A percentile compares a stretch with the other conserved stretches of the same genome.
phyloP scores from a whole-genome alignment of 495 filamentous ascomycete species.

The Daldinia decipiens region DNA sequence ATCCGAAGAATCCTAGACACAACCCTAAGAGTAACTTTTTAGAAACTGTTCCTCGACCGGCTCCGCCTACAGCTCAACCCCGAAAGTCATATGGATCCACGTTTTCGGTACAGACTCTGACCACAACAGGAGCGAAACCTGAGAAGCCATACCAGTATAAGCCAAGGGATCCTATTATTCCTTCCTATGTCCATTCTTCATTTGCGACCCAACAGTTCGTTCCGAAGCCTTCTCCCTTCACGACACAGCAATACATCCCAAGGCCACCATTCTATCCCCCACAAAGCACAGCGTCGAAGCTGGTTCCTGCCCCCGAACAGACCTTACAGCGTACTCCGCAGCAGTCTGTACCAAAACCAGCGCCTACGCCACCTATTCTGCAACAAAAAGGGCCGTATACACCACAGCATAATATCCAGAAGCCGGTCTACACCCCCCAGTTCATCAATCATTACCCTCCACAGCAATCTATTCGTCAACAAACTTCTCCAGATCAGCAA shows the following conservation, averaged over 20 bases:
- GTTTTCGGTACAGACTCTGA: slow-evolving; percentile 46
- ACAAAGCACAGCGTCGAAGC: slow-evolving; percentile 18
- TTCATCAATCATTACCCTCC: neutral
- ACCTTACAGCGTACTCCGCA: slow-evolving; percentile 19
- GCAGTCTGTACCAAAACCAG: slow-evolving; percentile 19
- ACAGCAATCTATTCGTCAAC: slow-evolving; percentile 4
- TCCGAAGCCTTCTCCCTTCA: slow-evolving; percentile 43
- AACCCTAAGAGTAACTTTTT: slow-evolving; percentile 70
- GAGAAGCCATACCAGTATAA: slow-evolving; percentile 67
- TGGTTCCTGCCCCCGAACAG: slow-evolving; percentile 14
- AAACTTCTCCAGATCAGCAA: neutral
- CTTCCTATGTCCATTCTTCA: slow-evolving; percentile 46
- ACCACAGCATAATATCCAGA: neutral
- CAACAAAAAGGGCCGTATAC: slow-evolving; percentile 4
- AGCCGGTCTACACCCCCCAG: neutral
- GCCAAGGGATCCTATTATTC: slow-evolving; percentile 54
- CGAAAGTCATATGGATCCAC: slow-evolving; percentile 49
- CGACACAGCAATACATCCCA: slow-evolving; percentile 38
- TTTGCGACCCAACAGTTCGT: slow-evolving; percentile 56
- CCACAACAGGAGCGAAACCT: slow-evolving; percentile 36
- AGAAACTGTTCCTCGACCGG: slow-evolving; percentile 67
- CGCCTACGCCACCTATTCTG: slow-evolving; percentile 15
- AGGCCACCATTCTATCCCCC: slow-evolving; percentile 28
- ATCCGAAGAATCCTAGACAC: slow-evolving; percentile 66
- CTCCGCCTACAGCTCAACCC: slow-evolving; percentile 44